These are phyloP conservation scores for Brasenia schreberi DNA, from an alignment of 164 flowering plant species.

Conservation along the genomic window DNA sequence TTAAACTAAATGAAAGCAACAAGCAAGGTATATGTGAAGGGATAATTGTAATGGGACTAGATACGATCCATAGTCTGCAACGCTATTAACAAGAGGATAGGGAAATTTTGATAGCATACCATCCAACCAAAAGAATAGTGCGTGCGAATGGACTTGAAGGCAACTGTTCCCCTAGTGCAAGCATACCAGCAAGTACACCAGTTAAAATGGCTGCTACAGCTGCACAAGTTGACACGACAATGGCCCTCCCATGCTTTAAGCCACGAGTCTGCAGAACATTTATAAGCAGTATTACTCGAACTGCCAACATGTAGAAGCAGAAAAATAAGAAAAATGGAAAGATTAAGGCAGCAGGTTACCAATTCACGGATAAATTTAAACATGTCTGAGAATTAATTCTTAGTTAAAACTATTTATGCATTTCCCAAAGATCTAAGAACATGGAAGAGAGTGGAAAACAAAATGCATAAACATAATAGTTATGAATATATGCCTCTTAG, in stretches of 20 bases:
- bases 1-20: neutral
- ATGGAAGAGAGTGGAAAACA: too few species aligned
- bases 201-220: conserved; percentile 95
- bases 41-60: neutral
- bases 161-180: conserved; percentile 82
- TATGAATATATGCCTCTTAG: too few species aligned
- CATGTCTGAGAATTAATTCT: neutral
- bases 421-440: neutral
- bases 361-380: neutral
- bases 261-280: conserved; percentile 58
- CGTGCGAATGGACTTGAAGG: conserved; percentile 73
- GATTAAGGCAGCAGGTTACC: neutral
- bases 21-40: neutral
- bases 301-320: neutral
- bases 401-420: neutral
- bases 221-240: conserved; percentile 93
- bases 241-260: conserved; percentile 92
- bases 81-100: conserved; percentile 5
- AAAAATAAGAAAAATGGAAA: neutral
- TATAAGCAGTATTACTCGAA: too few species aligned
- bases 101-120: conserved; percentile 33
- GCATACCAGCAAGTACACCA: conserved; percentile 94
- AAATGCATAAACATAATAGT: too few species aligned
- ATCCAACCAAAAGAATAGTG: conserved; percentile 68
- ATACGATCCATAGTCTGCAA: too few species aligned